Percentiles rank a stretch among this genome's conserved stretches.
These are phyloP conservation scores for Sideroxylon spinosum DNA, from an alignment of 179 eudicot species.

Conservation along the genomic window DNA sequence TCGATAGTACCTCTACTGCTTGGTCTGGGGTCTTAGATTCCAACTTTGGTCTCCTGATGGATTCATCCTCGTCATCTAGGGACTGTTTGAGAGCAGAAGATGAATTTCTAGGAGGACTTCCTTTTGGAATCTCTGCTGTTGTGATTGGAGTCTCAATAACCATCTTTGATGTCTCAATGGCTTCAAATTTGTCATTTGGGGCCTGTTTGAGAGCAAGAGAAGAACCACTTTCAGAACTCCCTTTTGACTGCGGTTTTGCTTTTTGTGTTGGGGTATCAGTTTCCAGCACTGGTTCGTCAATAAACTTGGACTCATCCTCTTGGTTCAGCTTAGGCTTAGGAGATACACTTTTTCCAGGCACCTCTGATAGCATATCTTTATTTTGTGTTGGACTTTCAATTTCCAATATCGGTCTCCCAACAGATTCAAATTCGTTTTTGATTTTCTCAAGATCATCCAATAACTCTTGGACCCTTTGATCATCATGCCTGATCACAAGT, in stretches of 20 bases:
- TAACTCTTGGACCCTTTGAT: conserved; percentile 33
- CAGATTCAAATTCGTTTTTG: conserved; percentile 57
- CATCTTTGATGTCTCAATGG: conserved; percentile 10
- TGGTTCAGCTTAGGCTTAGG: conserved; percentile 14
- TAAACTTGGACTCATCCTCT: conserved; percentile 31
- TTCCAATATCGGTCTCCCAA: conserved; percentile 52
- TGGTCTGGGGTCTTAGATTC: conserved; percentile 19
- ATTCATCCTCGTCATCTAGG: not conserved
- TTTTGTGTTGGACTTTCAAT: conserved; percentile 38
- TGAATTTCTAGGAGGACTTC: conserved; percentile 8
- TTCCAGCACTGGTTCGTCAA: conserved; percentile 30
- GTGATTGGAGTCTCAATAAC: conserved; percentile 18
- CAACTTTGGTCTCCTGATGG: conserved; percentile 7
- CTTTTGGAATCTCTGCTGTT: conserved; percentile 20
- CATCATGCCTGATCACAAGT: conserved; percentile 30
- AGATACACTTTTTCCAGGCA: conserved; percentile 30
- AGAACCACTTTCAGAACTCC: conserved; percentile 13
- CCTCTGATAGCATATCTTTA: conserved; percentile 28
- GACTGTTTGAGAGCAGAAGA: conserved; percentile 16
- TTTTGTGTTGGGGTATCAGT: conserved; percentile 22
- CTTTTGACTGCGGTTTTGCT: conserved; percentile 22
- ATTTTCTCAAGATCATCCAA: conserved; percentile 44
- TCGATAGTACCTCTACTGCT: not conserved
- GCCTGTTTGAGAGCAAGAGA: conserved; percentile 16
- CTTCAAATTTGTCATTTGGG: conserved; percentile 5